These are phyloP conservation scores for Gryganskiella cystojenkinii DNA, from an alignment of 192 early-diverging fungal genomes.

Conservation along the genomic window DNA sequence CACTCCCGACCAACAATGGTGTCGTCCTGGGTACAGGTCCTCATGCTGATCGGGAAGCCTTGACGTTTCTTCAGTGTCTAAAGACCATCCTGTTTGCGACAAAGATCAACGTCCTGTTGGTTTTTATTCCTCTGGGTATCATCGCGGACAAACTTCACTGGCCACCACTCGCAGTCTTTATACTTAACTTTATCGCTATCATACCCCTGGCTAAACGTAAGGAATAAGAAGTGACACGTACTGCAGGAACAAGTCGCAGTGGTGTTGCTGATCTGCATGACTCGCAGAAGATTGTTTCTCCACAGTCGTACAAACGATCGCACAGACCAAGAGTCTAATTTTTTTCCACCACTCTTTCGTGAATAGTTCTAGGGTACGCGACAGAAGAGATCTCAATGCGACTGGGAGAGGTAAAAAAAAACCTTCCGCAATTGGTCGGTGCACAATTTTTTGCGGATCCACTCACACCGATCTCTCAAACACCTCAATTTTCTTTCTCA, in stretches of 20 bases:
- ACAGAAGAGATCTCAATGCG: constrained; percentile 54
- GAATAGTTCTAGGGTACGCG: constrained; percentile 37
- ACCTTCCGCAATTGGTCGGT: background rate
- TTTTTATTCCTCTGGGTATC: constrained; percentile 87
- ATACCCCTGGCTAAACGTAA: constrained; percentile 86
- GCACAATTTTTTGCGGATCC: background rate
- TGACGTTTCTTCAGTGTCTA: constrained; percentile 55
- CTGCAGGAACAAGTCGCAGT: no score
- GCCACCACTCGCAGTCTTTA: constrained; percentile 74
- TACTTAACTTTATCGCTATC: constrained; percentile 92
- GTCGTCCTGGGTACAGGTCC: constrained; percentile 1
- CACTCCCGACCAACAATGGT: background rate
- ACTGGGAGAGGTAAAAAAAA: constrained; percentile 56
- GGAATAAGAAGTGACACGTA: no score
- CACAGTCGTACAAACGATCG: no score
- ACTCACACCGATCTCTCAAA: background rate
- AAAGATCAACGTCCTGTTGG: constrained; percentile 75
- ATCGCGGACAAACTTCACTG: constrained; percentile 70
- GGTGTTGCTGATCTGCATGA: no score
- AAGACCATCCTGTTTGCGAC: constrained; percentile 63
- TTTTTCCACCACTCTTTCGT: background rate
- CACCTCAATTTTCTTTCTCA: background rate
- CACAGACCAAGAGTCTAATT: background rate
- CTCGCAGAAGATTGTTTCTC: no score
- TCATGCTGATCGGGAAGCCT: background rate